Conservation (phyloP, 176 grass and related monocot species). For the Oryza rufipogon region DNA sequence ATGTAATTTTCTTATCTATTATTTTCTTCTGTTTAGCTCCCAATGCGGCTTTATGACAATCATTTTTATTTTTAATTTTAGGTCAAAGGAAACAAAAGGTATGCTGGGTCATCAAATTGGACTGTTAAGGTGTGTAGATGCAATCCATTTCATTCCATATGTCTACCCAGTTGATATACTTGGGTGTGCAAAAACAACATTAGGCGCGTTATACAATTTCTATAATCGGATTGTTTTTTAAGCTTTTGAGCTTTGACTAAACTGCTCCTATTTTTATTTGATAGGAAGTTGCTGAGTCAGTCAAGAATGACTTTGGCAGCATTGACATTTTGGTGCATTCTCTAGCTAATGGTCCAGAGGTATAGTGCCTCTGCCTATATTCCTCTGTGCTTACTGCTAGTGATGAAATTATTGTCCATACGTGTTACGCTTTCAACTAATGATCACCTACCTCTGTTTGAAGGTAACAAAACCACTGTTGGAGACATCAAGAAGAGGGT, state of each 20-base stretch:
- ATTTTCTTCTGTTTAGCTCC: constrained; percentile 1
- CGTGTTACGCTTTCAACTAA: constrained; percentile 32
- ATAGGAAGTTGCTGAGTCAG: constrained; percentile 87
- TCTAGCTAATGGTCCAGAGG: constrained; percentile 97
- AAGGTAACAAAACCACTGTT: constrained; percentile 91
- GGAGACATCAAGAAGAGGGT: constrained; percentile 97
- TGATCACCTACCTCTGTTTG: constrained; percentile 16
- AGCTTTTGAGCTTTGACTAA: constrained; percentile 25
- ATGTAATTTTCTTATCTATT: constrained; percentile 56
- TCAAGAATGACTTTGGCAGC: constrained; percentile 93
- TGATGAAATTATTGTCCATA: not conserved
- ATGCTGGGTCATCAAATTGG: constrained; percentile 92
- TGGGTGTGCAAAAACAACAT: constrained; percentile 18
- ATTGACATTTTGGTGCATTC: constrained; percentile 99
- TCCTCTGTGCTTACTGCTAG: not conserved
- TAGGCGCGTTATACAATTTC: constrained; percentile 1
- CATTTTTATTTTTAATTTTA: constrained; percentile 28
- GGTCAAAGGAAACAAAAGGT: constrained; percentile 91
- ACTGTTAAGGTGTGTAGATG: constrained; percentile 64
- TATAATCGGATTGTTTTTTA: not conserved
- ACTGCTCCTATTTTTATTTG: constrained; percentile 16
- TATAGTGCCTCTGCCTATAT: not conserved
- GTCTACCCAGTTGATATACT: not conserved
- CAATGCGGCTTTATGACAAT: not conserved
- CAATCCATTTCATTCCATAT: constrained; percentile 20